Evolutionary conservation across 1,284 basidiomycete genomes (phyloP).

Genomic region (Marasmius oreades): DNA sequence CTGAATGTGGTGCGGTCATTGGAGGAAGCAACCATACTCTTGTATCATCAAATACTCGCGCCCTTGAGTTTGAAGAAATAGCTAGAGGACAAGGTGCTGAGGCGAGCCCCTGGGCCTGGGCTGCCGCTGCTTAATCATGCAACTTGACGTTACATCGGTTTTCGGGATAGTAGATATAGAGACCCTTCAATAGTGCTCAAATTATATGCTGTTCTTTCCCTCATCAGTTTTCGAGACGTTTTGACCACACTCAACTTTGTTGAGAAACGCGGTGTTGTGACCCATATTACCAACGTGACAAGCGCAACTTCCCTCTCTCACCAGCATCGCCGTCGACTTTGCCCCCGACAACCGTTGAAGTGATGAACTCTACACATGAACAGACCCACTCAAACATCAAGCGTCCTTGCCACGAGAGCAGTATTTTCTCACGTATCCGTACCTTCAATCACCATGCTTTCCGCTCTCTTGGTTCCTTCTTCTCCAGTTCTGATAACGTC

Average conservation of each 20-base stretch:
- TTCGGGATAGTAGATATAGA: too few species aligned
- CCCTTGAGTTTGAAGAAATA: conserved; percentile 41
- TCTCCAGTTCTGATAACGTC: conserved; percentile 10
- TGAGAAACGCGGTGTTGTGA: too few species aligned
- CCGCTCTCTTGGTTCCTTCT: conserved; percentile 22
- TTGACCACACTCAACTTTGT: too few species aligned
- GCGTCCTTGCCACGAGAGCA: neutral
- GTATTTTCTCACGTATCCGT: conserved; percentile 13
- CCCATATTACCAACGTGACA: neutral
- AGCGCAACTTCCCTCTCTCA: neutral
- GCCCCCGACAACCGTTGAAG: neutral
- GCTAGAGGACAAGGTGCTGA: conserved; percentile 20
- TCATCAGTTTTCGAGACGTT: too few species aligned
- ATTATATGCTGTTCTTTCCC: too few species aligned
- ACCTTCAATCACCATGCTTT: conserved; percentile 21
- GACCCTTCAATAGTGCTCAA: too few species aligned
- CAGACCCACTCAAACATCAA: neutral
- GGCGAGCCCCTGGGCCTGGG: conserved; percentile 23
- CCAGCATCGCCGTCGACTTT: neutral
- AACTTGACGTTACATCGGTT: too few species aligned
- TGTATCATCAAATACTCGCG: conserved; percentile 38
- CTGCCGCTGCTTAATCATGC: neutral
- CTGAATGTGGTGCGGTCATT: conserved; percentile 50
- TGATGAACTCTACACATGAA: neutral
- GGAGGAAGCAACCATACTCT: conserved; percentile 46